Evolutionary conservation across 116 monocot species (phyloP).

Genomic region (Phalaenopsis hybrid): DNA sequence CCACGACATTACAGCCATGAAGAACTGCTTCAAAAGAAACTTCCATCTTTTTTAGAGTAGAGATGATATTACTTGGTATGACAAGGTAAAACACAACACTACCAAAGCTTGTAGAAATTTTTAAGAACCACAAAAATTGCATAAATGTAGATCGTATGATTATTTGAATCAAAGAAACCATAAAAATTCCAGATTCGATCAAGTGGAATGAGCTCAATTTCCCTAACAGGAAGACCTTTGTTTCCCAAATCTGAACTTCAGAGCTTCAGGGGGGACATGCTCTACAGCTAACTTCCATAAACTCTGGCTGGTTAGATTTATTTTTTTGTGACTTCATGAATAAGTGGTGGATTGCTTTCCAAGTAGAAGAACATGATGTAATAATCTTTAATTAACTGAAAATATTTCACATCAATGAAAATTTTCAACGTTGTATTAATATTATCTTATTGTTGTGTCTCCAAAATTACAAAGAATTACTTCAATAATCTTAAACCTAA

Average conservation of each 20-base stretch:
- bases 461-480: no score
- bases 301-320: background rate
- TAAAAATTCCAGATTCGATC: background rate
- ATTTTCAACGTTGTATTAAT: background rate
- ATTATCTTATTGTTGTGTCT: no score
- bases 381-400: background rate
- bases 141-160: background rate
- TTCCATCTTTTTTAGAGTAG: no score
- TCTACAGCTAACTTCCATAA: background rate
- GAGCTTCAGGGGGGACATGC: background rate
- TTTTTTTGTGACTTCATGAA: background rate
- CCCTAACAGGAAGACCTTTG: background rate
- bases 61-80: no score
- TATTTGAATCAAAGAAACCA: background rate
- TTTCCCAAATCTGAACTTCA: background rate
- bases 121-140: background rate
- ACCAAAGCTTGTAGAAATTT: no score
- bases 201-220: background rate
- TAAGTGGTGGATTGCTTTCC: background rate
- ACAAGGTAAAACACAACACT: no score
- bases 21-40: no score
- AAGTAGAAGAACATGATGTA: background rate
- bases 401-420: background rate
- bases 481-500: no score
- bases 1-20: no score